Evolutionary conservation across 2,329 filamentous ascomycete genomes (phyloP).

Genomic region (Hypoxylon sp.): DNA sequence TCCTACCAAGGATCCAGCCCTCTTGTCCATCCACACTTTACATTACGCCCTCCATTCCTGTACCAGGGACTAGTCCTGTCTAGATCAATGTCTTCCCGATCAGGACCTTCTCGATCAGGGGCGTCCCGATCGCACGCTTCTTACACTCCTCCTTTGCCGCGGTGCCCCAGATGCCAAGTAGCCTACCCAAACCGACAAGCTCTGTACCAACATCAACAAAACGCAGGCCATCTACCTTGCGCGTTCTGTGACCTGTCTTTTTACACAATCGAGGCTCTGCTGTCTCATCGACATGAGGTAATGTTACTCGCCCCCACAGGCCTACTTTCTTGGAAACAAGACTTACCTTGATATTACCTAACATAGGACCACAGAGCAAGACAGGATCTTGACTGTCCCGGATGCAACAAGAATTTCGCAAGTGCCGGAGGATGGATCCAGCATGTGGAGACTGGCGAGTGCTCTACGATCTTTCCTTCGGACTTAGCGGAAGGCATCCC

Average conservation of each 20-base stretch:
- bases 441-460: conserved; percentile 61
- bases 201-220: conserved; percentile 36
- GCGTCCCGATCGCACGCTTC: background rate
- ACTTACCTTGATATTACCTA: conserved; percentile 21
- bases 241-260: conserved; percentile 35
- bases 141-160: conserved; percentile 1
- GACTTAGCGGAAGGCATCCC: conserved; percentile 54
- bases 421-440: conserved; percentile 56
- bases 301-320: background rate
- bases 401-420: conserved; percentile 57
- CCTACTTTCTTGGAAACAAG: background rate
- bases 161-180: conserved; percentile 34
- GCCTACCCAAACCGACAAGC: conserved; percentile 16
- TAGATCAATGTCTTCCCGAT: background rate
- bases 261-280: conserved; percentile 20
- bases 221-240: conserved; percentile 38
- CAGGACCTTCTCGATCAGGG: background rate
- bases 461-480: conserved; percentile 52
- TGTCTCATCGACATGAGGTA: conserved; percentile 39
- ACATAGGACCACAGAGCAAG: conserved; percentile 55
- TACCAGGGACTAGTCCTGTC: background rate
- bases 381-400: conserved; percentile 61
- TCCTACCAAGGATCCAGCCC: background rate
- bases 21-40: background rate
- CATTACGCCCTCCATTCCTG: background rate